Conservation (phyloP, 176 grass and related monocot genomes). For the Tillandsia fasciculata region DNA sequence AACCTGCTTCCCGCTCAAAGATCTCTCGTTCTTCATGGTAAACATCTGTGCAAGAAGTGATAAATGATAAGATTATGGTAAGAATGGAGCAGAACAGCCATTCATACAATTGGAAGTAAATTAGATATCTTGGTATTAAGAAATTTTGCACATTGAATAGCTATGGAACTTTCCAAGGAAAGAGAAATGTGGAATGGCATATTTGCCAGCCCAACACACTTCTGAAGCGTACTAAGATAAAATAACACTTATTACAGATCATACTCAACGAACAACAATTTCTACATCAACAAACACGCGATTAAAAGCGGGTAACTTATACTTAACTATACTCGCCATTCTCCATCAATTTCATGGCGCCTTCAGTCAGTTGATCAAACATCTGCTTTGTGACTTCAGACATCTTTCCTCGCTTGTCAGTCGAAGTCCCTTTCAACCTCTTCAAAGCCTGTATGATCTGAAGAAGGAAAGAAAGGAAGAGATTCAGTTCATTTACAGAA, state of each 20-base stretch:
- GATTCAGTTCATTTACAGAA: neutral
- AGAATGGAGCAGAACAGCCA: neutral
- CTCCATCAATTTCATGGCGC: slow-evolving; percentile 95
- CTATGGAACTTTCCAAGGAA: neutral
- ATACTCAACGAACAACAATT: neutral
- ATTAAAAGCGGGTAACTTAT: neutral
- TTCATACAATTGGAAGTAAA: neutral
- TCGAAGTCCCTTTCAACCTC: slow-evolving; percentile 66
- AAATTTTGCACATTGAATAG: neutral
- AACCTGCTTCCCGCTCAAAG: slow-evolving; percentile 80
- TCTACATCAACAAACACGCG: neutral
- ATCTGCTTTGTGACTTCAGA: slow-evolving; percentile 49
- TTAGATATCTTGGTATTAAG: slow-evolving; percentile 5
- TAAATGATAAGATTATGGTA: slow-evolving; percentile 11
- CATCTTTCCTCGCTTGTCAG: slow-evolving; percentile 70
- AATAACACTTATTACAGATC: neutral
- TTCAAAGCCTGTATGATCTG: slow-evolving; percentile 90
- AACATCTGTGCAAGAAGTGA: slow-evolving; percentile 57
- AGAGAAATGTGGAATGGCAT: neutral
- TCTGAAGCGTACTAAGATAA: neutral
- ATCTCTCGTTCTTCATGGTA: slow-evolving; percentile 85
- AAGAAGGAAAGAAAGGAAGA: neutral
- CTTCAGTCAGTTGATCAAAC: slow-evolving; percentile 89
- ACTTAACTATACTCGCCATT: slow-evolving; percentile 79
- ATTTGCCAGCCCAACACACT: neutral